Base-by-base conservation (phyloP, 495 filamentous ascomycete species). In the Aeminium ludgeri region DNA sequence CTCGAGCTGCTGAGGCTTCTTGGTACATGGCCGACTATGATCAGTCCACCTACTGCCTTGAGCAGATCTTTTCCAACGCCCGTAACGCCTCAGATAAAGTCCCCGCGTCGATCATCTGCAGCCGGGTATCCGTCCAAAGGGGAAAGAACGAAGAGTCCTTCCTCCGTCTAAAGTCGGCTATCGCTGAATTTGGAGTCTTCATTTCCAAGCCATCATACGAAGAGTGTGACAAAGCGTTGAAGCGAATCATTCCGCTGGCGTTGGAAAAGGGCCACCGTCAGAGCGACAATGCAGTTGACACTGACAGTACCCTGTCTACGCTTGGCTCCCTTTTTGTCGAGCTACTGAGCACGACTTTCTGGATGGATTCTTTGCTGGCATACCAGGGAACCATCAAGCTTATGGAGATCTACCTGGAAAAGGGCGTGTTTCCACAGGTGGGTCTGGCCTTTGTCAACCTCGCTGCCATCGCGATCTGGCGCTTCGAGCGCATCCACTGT, bases 341-440 rank as follows among this genome's bases (percentile, higher is more conserved):
- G 56, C 74, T 82, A 8, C 69, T 80, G 43, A 73, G 74, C 37
- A 74, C 82, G n/a, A 78, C 78, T 0, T 92, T 80, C 59, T 94
- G 84, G 84, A 75, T 72, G 49, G 74, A 89, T 54, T 60, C 65
- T 13, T 51, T 82, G 17, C 68, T 73, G 18, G 92, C 86, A 57
- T 91, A 86, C 54, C 73, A 80, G 39, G 72, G 82, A 43, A 63
- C 75, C 3, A 67, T 87, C 10, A 66, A 76, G 37, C 75, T 85
- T 64, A 62, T 87, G 49, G 67, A 77, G 33, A 68, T 76, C 16
- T 76, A 82, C 48, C 63, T 91, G 12, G 59, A 55, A 8, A 65
- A 69, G 30, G 80, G 77, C 0, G 65, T 69, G 1, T 84, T 80
- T 51, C 72, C 78, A 0, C 79, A 91, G 53, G 73, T 78, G 12